phyloP scores from a whole-genome alignment of 2,329 filamentous ascomycete genomes.

The Neopestalotiopsis rosae region DNA sequence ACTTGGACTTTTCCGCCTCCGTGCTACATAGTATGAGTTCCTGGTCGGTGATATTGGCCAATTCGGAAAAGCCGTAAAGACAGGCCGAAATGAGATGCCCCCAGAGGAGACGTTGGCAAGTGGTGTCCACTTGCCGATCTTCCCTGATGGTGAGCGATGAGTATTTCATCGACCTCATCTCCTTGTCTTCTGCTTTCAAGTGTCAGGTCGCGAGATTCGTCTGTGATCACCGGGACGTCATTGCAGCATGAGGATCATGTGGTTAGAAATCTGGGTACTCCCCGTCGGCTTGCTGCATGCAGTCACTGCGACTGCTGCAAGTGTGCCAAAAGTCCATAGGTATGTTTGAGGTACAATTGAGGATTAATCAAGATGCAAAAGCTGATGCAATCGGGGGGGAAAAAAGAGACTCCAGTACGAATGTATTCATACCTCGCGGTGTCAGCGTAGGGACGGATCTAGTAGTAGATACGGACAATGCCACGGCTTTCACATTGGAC shows the following conservation, averaged over 20 bases:
- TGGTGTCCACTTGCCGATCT: background rate
- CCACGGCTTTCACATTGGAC: background rate
- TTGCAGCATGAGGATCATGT: background rate
- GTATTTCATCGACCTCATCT: background rate
- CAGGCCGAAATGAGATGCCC: background rate
- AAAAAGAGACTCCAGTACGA: background rate
- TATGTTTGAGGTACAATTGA: background rate
- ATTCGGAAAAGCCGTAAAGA: background rate
- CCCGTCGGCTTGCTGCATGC: background rate
- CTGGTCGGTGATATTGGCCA: conserved; percentile 1
- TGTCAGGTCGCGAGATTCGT: background rate
- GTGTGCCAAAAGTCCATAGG: background rate
- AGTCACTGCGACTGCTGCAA: background rate
- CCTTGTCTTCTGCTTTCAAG: background rate
- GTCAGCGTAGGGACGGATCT: background rate
- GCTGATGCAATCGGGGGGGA: background rate
- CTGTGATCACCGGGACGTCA: background rate
- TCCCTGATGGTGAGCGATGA: background rate
- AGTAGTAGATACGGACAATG: background rate
- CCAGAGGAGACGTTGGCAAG: background rate
- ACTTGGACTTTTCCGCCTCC: background rate
- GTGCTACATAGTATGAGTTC: background rate
- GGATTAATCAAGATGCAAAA: background rate
- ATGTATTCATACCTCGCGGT: background rate
- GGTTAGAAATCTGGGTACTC: background rate